A percentile compares a stretch with the other conserved stretches of the same genome.
These are phyloP conservation scores for Zoysia pacifica DNA, from an alignment of 176 grass and related monocot species.

Conservation along the genomic window DNA sequence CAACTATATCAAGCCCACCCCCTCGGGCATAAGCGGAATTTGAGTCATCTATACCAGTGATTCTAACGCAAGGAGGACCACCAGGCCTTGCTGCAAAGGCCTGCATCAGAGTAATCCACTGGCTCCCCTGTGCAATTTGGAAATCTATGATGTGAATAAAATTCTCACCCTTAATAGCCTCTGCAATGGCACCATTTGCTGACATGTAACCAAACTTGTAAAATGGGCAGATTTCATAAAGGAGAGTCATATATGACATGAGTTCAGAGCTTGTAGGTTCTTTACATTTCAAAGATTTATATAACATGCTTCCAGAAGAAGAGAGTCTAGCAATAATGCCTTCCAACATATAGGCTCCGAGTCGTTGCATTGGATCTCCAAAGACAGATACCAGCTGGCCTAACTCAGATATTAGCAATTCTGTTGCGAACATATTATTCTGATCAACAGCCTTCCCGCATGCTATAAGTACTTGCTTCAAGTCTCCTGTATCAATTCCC, in stretches of 20 bases:
- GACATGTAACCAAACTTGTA: conserved; percentile 85
- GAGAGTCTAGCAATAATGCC: conserved; percentile 69
- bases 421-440: conserved; percentile 46
- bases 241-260: conserved; percentile 71
- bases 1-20: conserved; percentile 69
- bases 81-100: conserved; percentile 59
- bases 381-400: conserved; percentile 65
- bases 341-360: conserved; percentile 77
- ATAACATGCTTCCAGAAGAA: conserved; percentile 66
- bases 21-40: conserved; percentile 57
- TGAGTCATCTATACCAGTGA: conserved; percentile 74
- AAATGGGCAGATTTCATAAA: conserved; percentile 75
- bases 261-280: conserved; percentile 73
- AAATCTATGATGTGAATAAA: conserved; percentile 81
- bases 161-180: conserved; percentile 69
- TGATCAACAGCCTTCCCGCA: conserved; percentile 65
- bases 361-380: conserved; percentile 67
- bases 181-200: conserved; percentile 72
- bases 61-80: conserved; percentile 58
- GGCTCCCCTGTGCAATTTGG: conserved; percentile 73
- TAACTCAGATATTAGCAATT: conserved; percentile 61
- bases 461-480: conserved; percentile 60
- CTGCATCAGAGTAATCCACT: conserved; percentile 71
- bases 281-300: conserved; percentile 82
- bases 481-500: conserved; percentile 64